phyloP scores from a whole-genome alignment of 768 basidiomycete genomes.

The Lactarius evosmus region DNA sequence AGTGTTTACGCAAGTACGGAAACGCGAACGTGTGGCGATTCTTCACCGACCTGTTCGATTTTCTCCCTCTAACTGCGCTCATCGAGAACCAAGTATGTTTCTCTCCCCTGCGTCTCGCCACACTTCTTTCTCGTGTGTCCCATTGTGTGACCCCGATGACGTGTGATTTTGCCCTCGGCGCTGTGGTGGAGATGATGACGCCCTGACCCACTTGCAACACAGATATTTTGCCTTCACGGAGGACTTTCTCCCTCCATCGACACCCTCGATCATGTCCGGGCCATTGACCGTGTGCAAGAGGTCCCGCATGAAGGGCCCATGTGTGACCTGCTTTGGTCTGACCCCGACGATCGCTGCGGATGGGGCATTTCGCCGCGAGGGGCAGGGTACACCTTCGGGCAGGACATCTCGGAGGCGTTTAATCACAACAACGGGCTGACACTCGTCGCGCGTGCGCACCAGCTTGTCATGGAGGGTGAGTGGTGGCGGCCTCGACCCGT shows the following conservation, averaged over 20 bases:
- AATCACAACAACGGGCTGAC: constrained; percentile 99
- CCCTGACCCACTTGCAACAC: constrained; percentile 23
- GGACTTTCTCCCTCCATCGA: constrained; percentile 98
- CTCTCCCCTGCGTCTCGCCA: constrained; percentile 7
- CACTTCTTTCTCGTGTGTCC: not conserved
- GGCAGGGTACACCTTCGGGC: constrained; percentile 98
- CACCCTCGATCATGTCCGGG: constrained; percentile 98
- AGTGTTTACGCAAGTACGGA: constrained; percentile 98
- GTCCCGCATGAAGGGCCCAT: constrained; percentile 99
- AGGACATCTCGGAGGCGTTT: constrained; percentile 98
- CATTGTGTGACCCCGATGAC: constrained; percentile 9
- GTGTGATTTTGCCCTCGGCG: constrained; percentile 13
- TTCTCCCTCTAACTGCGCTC: constrained; percentile 92
- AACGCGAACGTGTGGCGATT: constrained; percentile 99
- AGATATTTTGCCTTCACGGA: constrained; percentile 99
- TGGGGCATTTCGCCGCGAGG: constrained; percentile 99
- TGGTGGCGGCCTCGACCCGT: constrained; percentile 26
- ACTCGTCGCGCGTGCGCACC: constrained; percentile 90
- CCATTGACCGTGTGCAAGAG: constrained; percentile 98
- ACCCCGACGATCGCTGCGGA: constrained; percentile 98
- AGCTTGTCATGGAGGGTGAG: constrained; percentile 95
- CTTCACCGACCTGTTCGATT: constrained; percentile 99
- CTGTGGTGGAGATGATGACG: not conserved
- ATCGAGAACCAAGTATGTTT: constrained; percentile 96
- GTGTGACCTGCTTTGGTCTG: constrained; percentile 99